Conservation (phyloP, 345 rosid genomes). For the Durio zibethinus region DNA sequence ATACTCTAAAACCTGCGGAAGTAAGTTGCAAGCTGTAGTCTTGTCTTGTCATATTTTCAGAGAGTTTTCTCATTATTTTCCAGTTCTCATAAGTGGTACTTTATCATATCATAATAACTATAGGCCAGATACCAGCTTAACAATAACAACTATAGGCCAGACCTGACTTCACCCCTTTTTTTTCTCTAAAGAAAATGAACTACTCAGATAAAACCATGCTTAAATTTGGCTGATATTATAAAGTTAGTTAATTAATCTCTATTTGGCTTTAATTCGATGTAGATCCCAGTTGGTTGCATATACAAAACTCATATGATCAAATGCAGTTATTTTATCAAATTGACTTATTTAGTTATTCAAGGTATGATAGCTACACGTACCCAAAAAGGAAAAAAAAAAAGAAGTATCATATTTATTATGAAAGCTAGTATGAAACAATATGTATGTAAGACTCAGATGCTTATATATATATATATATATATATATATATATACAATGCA, state of each 20-base stretch:
- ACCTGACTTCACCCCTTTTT: not conserved
- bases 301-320: not conserved
- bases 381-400: not conserved
- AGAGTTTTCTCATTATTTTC: not conserved
- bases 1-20: constrained; percentile 79
- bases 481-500: not conserved
- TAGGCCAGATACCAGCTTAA: not conserved
- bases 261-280: not conserved
- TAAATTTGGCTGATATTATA: not conserved
- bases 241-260: not conserved
- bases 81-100: not conserved
- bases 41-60: not conserved
- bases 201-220: not conserved
- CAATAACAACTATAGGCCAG: not conserved
- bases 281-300: not conserved
- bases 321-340: not conserved
- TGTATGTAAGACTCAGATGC: not conserved
- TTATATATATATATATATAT: not conserved
- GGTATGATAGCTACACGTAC: not conserved
- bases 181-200: not conserved
- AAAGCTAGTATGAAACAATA: not conserved
- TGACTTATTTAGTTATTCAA: not conserved
- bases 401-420: not conserved
- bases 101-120: not conserved
- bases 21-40: not conserved